Percentiles rank a stretch among this genome's conserved stretches.
phyloP scores from a whole-genome alignment of 345 rosid species.

The Gossypium stocksii region DNA sequence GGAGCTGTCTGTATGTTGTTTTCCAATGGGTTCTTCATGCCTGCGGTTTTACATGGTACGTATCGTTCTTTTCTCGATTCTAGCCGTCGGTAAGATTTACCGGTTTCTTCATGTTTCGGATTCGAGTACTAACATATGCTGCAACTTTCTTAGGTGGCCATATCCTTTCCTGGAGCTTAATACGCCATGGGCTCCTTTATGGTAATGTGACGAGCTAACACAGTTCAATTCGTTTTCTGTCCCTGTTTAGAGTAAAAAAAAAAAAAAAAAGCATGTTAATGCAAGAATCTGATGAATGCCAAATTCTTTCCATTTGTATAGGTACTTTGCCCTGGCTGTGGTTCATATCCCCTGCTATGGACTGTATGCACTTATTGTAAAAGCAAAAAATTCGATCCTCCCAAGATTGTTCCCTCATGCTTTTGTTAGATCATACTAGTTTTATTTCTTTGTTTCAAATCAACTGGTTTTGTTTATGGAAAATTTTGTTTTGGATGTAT shows the following conservation, averaged over 20 bases:
- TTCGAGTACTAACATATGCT: constrained; percentile 7
- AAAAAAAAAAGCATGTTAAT: too few relatives aligned
- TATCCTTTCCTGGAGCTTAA: constrained; percentile 78
- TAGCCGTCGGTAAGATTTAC: background rate
- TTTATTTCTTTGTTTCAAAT: background rate
- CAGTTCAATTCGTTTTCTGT: background rate
- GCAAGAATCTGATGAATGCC: background rate
- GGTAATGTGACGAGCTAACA: constrained; percentile 33
- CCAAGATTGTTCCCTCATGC: constrained; percentile 45
- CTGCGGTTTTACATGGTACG: constrained; percentile 71
- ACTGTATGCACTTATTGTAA: constrained; percentile 43
- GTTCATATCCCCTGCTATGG: constrained; percentile 78
- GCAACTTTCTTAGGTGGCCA: constrained; percentile 64
- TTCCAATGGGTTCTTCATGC: constrained; percentile 89
- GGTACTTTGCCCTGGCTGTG: constrained; percentile 59
- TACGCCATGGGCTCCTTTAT: constrained; percentile 63
- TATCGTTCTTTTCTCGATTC: background rate
- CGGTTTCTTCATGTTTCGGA: background rate
- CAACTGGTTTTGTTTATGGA: too few relatives aligned
- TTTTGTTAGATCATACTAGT: constrained; percentile 33
- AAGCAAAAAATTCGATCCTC: constrained; percentile 41
- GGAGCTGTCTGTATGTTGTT: constrained; percentile 72
- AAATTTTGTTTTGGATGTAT: too few relatives aligned
- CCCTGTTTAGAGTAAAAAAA: too few relatives aligned
- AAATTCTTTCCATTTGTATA: constrained; percentile 15